Base-by-base conservation (phyloP, 2,329 filamentous ascomycete genomes). In the Penicillium sp. region DNA sequence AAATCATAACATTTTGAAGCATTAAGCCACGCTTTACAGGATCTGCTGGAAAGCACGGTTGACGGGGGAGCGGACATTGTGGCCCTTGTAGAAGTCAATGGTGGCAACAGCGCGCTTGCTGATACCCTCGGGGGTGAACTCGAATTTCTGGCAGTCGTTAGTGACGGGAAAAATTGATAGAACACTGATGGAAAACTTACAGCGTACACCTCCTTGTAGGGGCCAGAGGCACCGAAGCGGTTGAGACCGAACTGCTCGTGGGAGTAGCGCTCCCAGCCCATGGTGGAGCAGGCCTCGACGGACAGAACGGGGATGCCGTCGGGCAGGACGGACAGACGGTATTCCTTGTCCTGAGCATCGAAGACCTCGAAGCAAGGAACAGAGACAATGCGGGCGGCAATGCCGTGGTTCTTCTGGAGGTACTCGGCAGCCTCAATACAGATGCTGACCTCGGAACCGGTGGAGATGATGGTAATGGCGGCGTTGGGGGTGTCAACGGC, bases 241-340 rank as follows among this genome's bases (percentile, higher is more conserved):
- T 99, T 99, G 64, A 99, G 86, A 74, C 94, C 94, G 70, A 99
- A 99, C 81, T 99, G 94, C 85, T 99, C 94, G 79, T 99, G 93
- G 54, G 91, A 89, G 81, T 97, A 99, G 77, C 93, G 89, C 85
- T 97, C 92, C 94, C 94, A 99, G 66, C 94, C 94, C 78, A 96
- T 86, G 65, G 94, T 99, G 76, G 84, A 88, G 89, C 96, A 95
- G 74, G 91, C 92, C 83, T 99, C 94, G 65, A 99, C 89, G 51
- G 89, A 95, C 76, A 99, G 76, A 58, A 91, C 85, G 63, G 94
- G 93, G 73, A 96, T 93, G 64, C 92, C 92, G 73, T 96, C 91
- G 67, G 93, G 94, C 59, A 99, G 85, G 63, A 96, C 89, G 63
- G 86, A 88, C 65, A 99, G 87, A 74, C 86, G 87, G 86, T 99